Conservation (phyloP, 768 basidiomycete species). For the Suillus discolor region DNA sequence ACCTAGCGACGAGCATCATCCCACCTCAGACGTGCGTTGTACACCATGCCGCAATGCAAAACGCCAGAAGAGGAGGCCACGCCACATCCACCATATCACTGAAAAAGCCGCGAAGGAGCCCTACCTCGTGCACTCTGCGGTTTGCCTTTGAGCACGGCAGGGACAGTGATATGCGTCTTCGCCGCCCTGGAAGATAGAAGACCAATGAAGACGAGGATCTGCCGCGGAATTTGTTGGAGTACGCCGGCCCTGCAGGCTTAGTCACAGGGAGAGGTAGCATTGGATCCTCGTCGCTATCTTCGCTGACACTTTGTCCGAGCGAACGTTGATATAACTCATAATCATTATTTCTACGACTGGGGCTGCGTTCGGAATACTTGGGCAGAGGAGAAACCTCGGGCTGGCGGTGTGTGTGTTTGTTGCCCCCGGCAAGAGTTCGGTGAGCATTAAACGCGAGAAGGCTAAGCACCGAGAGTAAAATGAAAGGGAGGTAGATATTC, state of each 20-base stretch:
- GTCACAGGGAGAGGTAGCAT: slow-evolving; percentile 18
- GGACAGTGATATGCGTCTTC: slow-evolving; percentile 26
- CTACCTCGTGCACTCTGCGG: slow-evolving; percentile 19
- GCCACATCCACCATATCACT: slow-evolving; percentile 36
- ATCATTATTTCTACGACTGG: not conserved
- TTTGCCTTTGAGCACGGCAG: slow-evolving; percentile 18
- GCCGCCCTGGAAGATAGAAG: slow-evolving; percentile 26
- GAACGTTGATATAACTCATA: slow-evolving; percentile 15
- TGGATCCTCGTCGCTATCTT: slow-evolving; percentile 12
- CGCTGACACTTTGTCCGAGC: slow-evolving; percentile 4
- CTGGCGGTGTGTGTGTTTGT: slow-evolving; percentile 12
- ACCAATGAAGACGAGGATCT: slow-evolving; percentile 24
- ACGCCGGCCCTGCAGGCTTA: slow-evolving; percentile 13
- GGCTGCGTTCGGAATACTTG: not conserved
- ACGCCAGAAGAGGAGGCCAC: slow-evolving; percentile 38
- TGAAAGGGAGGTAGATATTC: slow-evolving; percentile 67
- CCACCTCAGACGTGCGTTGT: slow-evolving; percentile 26
- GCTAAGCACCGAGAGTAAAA: slow-evolving; percentile 57
- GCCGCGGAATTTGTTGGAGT: slow-evolving; percentile 12
- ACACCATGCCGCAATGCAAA: slow-evolving; percentile 38
- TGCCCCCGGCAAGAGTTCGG: slow-evolving; percentile 18
- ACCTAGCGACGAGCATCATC: not conserved
- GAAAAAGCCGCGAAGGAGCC: slow-evolving; percentile 31
- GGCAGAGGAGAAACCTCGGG: not conserved
- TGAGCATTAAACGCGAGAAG: slow-evolving; percentile 37